Evolutionary conservation across 371 early-diverging fungal genomes (phyloP).

Genomic region (Circinella umbellata): DNA sequence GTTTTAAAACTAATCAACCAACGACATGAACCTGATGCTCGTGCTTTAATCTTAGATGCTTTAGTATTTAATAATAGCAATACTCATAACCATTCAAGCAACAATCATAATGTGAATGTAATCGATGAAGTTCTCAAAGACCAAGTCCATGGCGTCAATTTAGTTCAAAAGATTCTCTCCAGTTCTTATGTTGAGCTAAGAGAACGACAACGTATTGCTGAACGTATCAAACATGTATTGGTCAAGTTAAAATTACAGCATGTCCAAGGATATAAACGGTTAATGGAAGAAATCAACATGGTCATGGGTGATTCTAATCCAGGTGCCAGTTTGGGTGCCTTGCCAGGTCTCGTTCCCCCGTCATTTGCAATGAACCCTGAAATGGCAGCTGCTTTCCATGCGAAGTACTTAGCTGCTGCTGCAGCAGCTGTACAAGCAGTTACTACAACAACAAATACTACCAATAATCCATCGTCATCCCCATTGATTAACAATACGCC

Average conservation of each 20-base stretch:
- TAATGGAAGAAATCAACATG: slow-evolving; percentile 78
- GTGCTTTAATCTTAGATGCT: slow-evolving; percentile 79
- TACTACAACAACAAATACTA: slow-evolving; percentile 15
- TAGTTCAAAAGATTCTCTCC: slow-evolving; percentile 87
- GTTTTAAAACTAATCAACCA: slow-evolving; percentile 91
- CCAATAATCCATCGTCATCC: too few relatives aligned
- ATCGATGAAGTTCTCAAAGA: slow-evolving; percentile 85
- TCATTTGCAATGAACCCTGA: slow-evolving; percentile 39
- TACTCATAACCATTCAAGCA: slow-evolving; percentile 8
- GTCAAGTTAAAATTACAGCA: slow-evolving; percentile 69
- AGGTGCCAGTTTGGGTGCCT: slow-evolving; percentile 36
- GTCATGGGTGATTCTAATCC: slow-evolving; percentile 52
- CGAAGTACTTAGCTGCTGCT: slow-evolving; percentile 31
- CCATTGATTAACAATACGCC: too few relatives aligned
- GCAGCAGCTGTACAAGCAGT: slow-evolving; percentile 20
- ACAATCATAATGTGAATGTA: slow-evolving; percentile 6
- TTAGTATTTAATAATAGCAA: slow-evolving; percentile 62
- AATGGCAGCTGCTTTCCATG: slow-evolving; percentile 45
- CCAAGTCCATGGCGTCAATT: slow-evolving; percentile 84
- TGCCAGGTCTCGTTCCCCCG: slow-evolving; percentile 30
- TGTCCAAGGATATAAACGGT: slow-evolving; percentile 78
- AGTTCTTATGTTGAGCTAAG: slow-evolving; percentile 78
- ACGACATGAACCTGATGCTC: slow-evolving; percentile 88
- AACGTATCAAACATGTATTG: slow-evolving; percentile 67
- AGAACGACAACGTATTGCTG: slow-evolving; percentile 83